Conservation (phyloP, 2,329 filamentous ascomycete genomes). For the Colletotrichum lupini region DNA sequence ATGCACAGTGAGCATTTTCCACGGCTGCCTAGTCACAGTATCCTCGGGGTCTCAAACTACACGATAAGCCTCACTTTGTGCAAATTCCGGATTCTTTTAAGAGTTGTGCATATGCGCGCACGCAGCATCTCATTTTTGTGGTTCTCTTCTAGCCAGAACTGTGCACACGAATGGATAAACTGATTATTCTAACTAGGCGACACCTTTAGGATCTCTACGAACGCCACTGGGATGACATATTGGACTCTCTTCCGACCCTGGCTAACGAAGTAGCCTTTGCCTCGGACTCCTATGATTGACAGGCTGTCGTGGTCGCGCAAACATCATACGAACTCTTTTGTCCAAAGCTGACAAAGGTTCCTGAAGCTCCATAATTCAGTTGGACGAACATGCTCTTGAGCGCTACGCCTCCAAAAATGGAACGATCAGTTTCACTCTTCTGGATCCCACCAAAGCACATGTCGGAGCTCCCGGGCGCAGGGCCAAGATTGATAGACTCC, state of each 20-base stretch:
- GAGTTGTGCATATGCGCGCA: neutral
- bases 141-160: neutral
- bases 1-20: neutral
- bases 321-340: conserved; percentile 21
- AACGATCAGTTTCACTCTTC: conserved; percentile 59
- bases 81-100: too few relatives aligned
- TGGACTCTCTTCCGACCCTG: neutral
- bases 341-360: conserved; percentile 24
- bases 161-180: neutral
- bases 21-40: neutral
- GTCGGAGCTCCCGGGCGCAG: conserved; percentile 57
- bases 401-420: conserved; percentile 82
- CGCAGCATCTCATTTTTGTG: neutral
- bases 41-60: neutral
- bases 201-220: neutral
- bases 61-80: neutral
- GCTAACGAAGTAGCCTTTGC: neutral
- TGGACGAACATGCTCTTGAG: conserved; percentile 79
- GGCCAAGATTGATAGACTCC: conserved; percentile 64
- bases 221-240: neutral
- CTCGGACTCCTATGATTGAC: neutral
- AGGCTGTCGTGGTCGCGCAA: conserved; percentile 15
- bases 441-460: conserved; percentile 84
- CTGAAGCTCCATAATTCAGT: conserved; percentile 20
- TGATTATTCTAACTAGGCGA: neutral